phyloP scores from a whole-genome alignment of 2,329 filamentous ascomycete species.

The Pochonia chlamydosporia region DNA sequence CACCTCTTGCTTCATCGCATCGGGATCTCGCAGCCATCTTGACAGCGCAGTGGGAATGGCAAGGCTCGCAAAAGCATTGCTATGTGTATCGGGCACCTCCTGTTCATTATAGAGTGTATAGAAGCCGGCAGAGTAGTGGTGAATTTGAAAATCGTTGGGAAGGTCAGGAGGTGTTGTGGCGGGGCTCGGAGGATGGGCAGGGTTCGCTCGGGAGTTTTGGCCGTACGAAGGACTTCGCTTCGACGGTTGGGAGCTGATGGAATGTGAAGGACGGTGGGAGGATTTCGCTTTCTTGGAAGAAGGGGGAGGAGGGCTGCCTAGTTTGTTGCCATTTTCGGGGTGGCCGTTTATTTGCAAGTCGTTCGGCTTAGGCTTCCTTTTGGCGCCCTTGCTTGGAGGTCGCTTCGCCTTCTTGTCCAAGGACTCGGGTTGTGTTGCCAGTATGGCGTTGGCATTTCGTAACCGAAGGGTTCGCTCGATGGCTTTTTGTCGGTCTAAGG shows the following conservation, averaged over 20 bases:
- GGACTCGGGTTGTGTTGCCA: conserved; percentile 29
- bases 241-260: conserved; percentile 61
- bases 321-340: conserved; percentile 49
- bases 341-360: conserved; percentile 55
- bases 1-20: conserved; percentile 61
- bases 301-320: conserved; percentile 41
- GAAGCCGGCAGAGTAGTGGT: conserved; percentile 71
- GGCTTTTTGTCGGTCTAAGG: conserved; percentile 68
- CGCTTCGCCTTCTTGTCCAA: conserved; percentile 70
- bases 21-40: conserved; percentile 71
- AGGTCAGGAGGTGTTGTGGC: conserved; percentile 67
- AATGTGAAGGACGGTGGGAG: conserved; percentile 74
- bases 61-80: conserved; percentile 74
- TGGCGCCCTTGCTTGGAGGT: conserved; percentile 72
- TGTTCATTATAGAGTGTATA: conserved; percentile 64
- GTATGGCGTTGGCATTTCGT: conserved; percentile 29
- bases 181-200: conserved; percentile 63
- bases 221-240: conserved; percentile 60
- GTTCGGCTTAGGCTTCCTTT: conserved; percentile 76
- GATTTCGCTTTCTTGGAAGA: conserved; percentile 75
- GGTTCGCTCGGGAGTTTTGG: conserved; percentile 58
- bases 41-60: conserved; percentile 69
- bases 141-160: conserved; percentile 55
- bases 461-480: conserved; percentile 64
- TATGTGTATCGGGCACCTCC: conserved; percentile 54